phyloP scores from a whole-genome alignment of 768 basidiomycete genomes.

The Gloeostereum incarnatum region DNA sequence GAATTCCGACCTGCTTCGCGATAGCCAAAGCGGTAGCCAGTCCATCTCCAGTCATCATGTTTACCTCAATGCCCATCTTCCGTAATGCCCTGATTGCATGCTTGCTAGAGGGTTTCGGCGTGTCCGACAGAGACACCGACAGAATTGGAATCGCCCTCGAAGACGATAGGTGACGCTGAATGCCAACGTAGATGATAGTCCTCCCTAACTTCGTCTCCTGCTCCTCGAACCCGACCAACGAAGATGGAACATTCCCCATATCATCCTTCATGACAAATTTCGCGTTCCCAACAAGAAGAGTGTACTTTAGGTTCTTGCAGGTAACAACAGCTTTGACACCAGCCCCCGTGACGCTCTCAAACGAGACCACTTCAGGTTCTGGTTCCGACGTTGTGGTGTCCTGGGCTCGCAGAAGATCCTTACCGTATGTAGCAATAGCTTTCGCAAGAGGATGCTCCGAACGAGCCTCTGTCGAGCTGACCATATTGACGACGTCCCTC shows the following conservation, averaged over 20 bases:
- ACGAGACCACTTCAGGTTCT: conserved; percentile 52
- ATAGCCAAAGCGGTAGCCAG: conserved; percentile 80
- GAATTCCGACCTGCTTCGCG: conserved; percentile 85
- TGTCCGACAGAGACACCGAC: conserved; percentile 80
- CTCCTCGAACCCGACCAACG: conserved; percentile 55
- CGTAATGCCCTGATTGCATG: conserved; percentile 76
- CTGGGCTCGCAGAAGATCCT: conserved; percentile 39
- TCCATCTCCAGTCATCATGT: conserved; percentile 92
- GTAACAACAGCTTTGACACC: conserved; percentile 71
- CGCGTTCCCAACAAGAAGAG: conserved; percentile 68
- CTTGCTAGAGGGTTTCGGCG: conserved; percentile 76
- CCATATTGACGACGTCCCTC: conserved; percentile 63
- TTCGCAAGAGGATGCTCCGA: conserved; percentile 97
- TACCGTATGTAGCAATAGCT: conserved; percentile 81
- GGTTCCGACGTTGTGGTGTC: conserved; percentile 35
- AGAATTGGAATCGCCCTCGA: conserved; percentile 52
- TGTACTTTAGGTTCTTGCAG: conserved; percentile 42
- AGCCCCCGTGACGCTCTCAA: conserved; percentile 85
- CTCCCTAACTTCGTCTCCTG: conserved; percentile 67
- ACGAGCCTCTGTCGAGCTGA: conserved; percentile 79
- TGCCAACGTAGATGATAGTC: conserved; percentile 81
- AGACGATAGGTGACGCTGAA: conserved; percentile 32
- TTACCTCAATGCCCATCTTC: conserved; percentile 86
- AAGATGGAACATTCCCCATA: conserved; percentile 42
- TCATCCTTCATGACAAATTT: conserved; percentile 56